phyloP scores from a whole-genome alignment of 192 early-diverging fungal species.

The Allomyces macrogynus region DNA sequence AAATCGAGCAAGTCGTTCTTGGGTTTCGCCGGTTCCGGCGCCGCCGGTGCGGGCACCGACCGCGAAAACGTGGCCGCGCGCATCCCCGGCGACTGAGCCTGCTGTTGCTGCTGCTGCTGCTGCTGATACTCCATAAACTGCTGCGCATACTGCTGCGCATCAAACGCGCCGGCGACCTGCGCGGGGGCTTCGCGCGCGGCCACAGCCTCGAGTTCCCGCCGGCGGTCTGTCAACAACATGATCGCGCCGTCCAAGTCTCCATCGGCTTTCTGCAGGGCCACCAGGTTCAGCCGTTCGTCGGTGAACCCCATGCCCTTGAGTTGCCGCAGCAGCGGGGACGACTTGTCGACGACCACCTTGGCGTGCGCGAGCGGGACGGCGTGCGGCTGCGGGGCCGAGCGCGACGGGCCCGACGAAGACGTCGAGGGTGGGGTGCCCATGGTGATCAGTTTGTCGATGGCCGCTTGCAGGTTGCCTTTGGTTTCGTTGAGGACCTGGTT shows the following conservation, averaged over 20 bases:
- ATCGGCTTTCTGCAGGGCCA: conserved; percentile 45
- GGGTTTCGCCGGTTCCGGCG: background rate
- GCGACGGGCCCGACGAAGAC: background rate
- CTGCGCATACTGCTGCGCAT: background rate
- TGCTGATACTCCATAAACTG: background rate
- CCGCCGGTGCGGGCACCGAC: background rate
- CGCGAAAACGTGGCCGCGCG: no score
- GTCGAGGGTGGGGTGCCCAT: background rate
- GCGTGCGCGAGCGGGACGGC: background rate
- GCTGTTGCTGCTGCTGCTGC: background rate
- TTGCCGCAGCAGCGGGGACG: conserved; percentile 8
- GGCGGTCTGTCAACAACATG: conserved; percentile 22
- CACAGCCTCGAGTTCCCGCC: background rate
- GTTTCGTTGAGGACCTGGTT: conserved; percentile 44
- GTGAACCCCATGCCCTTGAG: conserved; percentile 68
- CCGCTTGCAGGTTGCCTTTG: conserved; percentile 49
- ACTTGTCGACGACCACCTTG: background rate
- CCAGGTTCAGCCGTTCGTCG: conserved; percentile 40
- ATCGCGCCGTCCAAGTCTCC: conserved; percentile 52
- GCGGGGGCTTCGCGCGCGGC: background rate
- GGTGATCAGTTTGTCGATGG: conserved; percentile 36
- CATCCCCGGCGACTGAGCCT: background rate
- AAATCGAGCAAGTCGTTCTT: background rate
- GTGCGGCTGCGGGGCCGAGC: background rate
- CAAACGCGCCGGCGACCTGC: background rate